Conservation (phyloP, 2,329 filamentous ascomycete genomes). For the Aspergillaceae sp. region DNA sequence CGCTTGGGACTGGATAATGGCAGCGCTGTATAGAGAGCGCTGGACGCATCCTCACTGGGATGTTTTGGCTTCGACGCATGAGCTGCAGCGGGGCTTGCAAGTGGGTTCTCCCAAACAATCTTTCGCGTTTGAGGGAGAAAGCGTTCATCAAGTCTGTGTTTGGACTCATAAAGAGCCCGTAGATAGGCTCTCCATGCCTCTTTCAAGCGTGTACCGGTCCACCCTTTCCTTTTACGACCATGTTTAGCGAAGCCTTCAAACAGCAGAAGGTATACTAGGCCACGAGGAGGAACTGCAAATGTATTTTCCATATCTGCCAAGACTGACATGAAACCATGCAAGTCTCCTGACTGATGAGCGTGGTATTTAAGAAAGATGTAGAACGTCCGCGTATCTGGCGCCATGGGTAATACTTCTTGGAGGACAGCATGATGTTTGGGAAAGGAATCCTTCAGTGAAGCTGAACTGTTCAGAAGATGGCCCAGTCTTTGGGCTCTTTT, state of each 20-base stretch:
- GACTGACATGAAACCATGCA: conserved; percentile 60
- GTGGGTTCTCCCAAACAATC: conserved; percentile 24
- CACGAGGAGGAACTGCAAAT: conserved; percentile 60
- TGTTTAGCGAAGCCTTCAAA: conserved; percentile 74
- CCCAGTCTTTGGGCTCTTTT: conserved; percentile 37
- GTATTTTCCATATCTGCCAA: conserved; percentile 69
- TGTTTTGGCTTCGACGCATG: conserved; percentile 4
- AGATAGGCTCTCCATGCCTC: conserved; percentile 60
- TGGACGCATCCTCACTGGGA: conserved; percentile 5
- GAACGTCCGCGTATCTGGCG: conserved; percentile 71
- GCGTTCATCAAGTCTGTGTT: conserved; percentile 17
- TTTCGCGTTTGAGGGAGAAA: conserved; percentile 7
- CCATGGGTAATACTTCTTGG: conserved; percentile 58
- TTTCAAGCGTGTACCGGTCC: conserved; percentile 63
- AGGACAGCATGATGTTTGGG: conserved; percentile 51
- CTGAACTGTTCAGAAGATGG: conserved; percentile 40
- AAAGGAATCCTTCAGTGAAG: conserved; percentile 38
- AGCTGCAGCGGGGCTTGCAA: conserved; percentile 8
- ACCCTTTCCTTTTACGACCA: conserved; percentile 59
- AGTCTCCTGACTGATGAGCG: conserved; percentile 58
- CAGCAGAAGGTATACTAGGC: conserved; percentile 67
- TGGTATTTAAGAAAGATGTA: conserved; percentile 70
- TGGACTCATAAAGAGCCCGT: conserved; percentile 30
- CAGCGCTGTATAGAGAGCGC: conserved; percentile 18
- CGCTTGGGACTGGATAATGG: conserved; percentile 9